Conservation (phyloP, 805 yeast genomes). For the Candida dendrica region DNA sequence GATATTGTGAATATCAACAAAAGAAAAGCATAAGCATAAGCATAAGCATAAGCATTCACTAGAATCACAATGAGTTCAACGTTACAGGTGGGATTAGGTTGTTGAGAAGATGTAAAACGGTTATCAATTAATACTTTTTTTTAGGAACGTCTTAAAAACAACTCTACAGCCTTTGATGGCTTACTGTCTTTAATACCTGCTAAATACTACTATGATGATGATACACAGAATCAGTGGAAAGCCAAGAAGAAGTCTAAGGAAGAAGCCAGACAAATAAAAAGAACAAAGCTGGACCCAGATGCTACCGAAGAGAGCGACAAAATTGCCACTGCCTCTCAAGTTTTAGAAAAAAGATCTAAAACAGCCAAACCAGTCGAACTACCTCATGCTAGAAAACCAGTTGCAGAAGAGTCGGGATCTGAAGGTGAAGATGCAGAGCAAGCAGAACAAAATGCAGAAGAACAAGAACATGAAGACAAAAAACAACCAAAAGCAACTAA, state of each 20-base stretch:
- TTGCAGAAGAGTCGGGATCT: neutral
- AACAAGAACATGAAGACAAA: slow-evolving; percentile 19
- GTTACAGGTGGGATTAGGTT: no score
- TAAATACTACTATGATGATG: slow-evolving; percentile 87
- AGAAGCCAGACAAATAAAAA: slow-evolving; percentile 53
- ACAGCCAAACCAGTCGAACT: slow-evolving; percentile 39
- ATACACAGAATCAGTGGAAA: slow-evolving; percentile 85
- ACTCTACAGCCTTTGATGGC: slow-evolving; percentile 82
- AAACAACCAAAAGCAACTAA: slow-evolving; percentile 7
- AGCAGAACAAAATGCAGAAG: slow-evolving; percentile 14
- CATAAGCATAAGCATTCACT: neutral
- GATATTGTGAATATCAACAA: no score
- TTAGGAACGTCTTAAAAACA: slow-evolving; percentile 70
- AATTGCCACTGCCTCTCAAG: slow-evolving; percentile 51
- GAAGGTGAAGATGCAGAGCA: slow-evolving; percentile 7
- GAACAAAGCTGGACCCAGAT: slow-evolving; percentile 71
- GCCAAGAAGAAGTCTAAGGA: slow-evolving; percentile 68
- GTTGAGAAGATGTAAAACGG: no score
- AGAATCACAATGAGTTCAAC: slow-evolving; percentile 41
- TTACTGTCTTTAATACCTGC: slow-evolving; percentile 88
- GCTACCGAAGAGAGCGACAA: slow-evolving; percentile 39
- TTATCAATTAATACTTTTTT: slow-evolving; percentile 23
- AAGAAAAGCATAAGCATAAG: neutral
- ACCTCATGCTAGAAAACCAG: slow-evolving; percentile 25
- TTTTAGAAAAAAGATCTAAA: slow-evolving; percentile 45